Base-by-base conservation (phyloP, 257 asterid species). In the Solanum medicagineum region DNA sequence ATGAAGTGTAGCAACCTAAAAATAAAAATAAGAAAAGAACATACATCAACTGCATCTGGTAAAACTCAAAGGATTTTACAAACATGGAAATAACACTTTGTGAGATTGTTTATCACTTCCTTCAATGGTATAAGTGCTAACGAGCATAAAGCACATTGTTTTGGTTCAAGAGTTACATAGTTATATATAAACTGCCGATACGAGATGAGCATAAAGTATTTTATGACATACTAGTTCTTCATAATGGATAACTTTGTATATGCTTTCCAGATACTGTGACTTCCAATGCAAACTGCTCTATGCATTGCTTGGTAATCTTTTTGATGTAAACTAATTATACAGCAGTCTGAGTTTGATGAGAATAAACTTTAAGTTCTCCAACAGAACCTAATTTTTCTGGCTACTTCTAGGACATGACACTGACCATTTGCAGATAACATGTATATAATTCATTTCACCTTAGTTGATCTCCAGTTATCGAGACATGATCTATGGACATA, bases 391-490 rank as follows among this genome's bases (percentile, higher is more conserved):
- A 51, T 15, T 51, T 51, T 49, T 77, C 22, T 29, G 56, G 83
- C 45, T 24, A 49, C 82, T 75, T 77, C n/a, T 26, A 77, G 63
- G 63, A 77, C 47, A 77, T 51, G 24, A 55, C 26, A 51, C 10
- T 15, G 44, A 77, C 63, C 59, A 77, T 49, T 77, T 53, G 22
- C 24, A 26, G 47, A 77, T 51, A 77, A 51, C 83, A 77, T 77
- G 63, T 53, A 26, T 10, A 51, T 24, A 77, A 51, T 24, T 29
- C 53, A 77, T 51, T 77, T 87, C 51, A 96, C 98, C 99, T 97
- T 97, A 71, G 99, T 93, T 51, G 99, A 95, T 92, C 99, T 94
- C 99, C 99, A 97, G 89, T 95, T 93, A 91, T 97, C 99, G 82
- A 97, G 98, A 88, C 99, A 97, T 84, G 97, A 95, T 88, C 98